Evolutionary conservation across 192 early-diverging fungal species (phyloP).

Genomic region (Geranomyces variabilis): DNA sequence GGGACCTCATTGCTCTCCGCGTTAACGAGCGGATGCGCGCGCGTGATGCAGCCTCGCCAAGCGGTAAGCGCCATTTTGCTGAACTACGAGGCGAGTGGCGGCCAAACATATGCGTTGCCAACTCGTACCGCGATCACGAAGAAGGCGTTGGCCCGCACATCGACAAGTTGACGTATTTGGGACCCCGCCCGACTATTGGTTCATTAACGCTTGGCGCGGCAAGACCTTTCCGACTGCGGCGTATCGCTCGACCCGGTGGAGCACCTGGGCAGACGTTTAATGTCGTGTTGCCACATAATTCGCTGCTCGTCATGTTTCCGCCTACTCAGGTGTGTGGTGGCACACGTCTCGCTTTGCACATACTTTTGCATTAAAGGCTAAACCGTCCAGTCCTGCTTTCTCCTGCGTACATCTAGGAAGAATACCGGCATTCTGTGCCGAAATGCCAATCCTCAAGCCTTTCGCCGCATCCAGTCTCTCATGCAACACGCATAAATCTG

Average conservation of each 20-base stretch:
- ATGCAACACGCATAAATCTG: conserved; percentile 49
- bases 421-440: conserved; percentile 52
- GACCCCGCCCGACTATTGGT: conserved; percentile 54
- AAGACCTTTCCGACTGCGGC: conserved; percentile 45
- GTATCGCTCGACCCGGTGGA: conserved; percentile 14
- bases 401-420: conserved; percentile 28
- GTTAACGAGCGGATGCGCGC: conserved; percentile 29
- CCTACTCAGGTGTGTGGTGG: conserved; percentile 35
- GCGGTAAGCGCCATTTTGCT: conserved; percentile 17
- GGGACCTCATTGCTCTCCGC: conserved; percentile 16
- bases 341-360: neutral
- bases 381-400: neutral
- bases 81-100: conserved; percentile 40
- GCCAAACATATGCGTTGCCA: conserved; percentile 45
- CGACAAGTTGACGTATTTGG: conserved; percentile 51
- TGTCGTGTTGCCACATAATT: conserved; percentile 52
- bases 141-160: conserved; percentile 49
- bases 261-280: conserved; percentile 40
- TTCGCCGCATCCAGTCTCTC: conserved; percentile 40
- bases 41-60: neutral
- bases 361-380: too few species aligned
- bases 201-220: conserved; percentile 50
- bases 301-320: conserved; percentile 57
- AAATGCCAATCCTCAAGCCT: conserved; percentile 16
- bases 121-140: conserved; percentile 43